Conservation (phyloP, 2,329 filamentous ascomycete species). For the Hyphodiscus sp. region DNA sequence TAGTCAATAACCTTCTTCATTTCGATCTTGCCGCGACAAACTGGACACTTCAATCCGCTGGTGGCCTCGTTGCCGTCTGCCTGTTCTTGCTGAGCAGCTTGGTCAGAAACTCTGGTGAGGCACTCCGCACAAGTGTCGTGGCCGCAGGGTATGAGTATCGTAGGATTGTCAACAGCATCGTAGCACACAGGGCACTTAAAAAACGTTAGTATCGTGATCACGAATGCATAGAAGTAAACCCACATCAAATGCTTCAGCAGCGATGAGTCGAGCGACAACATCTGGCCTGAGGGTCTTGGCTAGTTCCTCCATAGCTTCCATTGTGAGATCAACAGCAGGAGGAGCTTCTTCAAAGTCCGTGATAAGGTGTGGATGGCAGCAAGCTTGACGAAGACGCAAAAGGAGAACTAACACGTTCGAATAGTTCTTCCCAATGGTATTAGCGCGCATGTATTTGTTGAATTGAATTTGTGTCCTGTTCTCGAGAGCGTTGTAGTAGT, state of each 20-base stretch:
- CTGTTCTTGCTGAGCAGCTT: constrained; percentile 44
- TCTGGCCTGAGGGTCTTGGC: constrained; percentile 53
- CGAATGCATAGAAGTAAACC: not conserved
- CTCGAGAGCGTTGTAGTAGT: constrained; percentile 62
- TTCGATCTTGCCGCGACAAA: constrained; percentile 64
- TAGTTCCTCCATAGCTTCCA: constrained; percentile 44
- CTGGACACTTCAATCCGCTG: constrained; percentile 51
- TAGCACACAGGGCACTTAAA: constrained; percentile 74
- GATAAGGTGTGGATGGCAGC: constrained; percentile 69
- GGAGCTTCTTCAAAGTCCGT: constrained; percentile 49
- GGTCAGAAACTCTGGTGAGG: constrained; percentile 62
- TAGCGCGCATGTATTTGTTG: constrained; percentile 67
- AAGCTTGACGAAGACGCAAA: constrained; percentile 72
- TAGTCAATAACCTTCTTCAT: constrained; percentile 67
- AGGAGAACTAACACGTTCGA: constrained; percentile 74
- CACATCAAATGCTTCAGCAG: constrained; percentile 41
- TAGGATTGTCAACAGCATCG: constrained; percentile 67
- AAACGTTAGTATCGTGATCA: constrained; percentile 5
- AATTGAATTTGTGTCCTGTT: constrained; percentile 60
- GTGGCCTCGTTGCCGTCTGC: constrained; percentile 51
- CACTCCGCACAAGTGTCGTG: constrained; percentile 76
- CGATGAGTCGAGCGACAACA: constrained; percentile 60
- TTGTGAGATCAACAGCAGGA: constrained; percentile 7
- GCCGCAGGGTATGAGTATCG: constrained; percentile 76
- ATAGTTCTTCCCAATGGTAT: constrained; percentile 66